Base-by-base conservation (phyloP, 169 alveolate genomes). In the Cryptosporidium ubiquitum region DNA sequence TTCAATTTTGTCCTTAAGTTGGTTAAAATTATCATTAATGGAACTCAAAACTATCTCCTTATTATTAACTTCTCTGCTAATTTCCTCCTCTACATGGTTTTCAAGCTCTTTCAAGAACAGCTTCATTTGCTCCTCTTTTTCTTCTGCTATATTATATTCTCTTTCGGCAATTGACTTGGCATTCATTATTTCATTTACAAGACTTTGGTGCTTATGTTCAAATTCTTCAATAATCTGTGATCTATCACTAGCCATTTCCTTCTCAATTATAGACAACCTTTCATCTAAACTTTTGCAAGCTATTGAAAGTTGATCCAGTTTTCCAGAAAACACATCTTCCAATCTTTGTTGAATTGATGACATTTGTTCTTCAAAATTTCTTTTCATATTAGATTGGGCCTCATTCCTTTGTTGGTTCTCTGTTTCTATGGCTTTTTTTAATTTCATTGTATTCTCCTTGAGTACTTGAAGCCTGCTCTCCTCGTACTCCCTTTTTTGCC, bases 401-500 rank as follows among this genome's bases (percentile, higher is more conserved):
- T 79, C 89, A 40, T 64, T 61, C 40, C 89, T 79, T 26, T 79
- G 89, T 26, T 79, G 89, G 55, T 61, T 79, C 39, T 79, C 89
- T 29, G 52, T 44, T 33, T 79, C 89, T 79, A 79, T 58, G 55
- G 89, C 73, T 18, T 79, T 79, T 23, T 64, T 79, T 47, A 79
- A 23, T 39, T 79, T 79, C 66, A 79, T 23, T 20, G 89, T 79
- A 35, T 79, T 79, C 37, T 79, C 89, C 61, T 79, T 79, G 7
- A 79, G 47, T 12, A 61, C 66, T 29, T 79, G 89, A 1, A 79
- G 35, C 61, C 89, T 79, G 20, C 23, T 79, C 69, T 79, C 89
- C 64, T 79, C 89, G 20, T 79, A 79, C 37, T 79, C 89, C 44
- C 89, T 79, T 33, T 79, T 79, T 64, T 79, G 89, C n/a, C 89